These are phyloP conservation scores for Colletotrichum cuscutae DNA, from an alignment of 2,329 filamentous ascomycete species.

Conservation along the genomic window DNA sequence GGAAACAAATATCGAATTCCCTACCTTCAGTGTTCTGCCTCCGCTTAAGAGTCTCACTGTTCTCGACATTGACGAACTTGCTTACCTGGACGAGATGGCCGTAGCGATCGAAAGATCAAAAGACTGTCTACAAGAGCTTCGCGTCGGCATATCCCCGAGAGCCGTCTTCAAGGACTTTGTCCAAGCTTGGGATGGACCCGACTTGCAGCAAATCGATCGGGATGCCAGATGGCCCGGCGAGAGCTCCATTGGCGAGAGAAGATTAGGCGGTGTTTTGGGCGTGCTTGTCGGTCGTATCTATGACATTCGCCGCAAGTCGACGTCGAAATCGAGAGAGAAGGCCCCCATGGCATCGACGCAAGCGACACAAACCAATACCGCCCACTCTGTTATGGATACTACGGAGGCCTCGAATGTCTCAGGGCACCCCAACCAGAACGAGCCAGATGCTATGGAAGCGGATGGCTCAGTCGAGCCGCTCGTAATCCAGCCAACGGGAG, in stretches of 20 bases:
- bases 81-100: slow-evolving; percentile 86
- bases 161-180: slow-evolving; percentile 62
- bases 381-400: background rate
- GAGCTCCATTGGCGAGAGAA: slow-evolving; percentile 68
- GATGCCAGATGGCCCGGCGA: slow-evolving; percentile 65
- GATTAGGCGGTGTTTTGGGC: slow-evolving; percentile 75
- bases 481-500: background rate
- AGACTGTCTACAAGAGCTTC: slow-evolving; percentile 73
- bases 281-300: slow-evolving; percentile 75
- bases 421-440: background rate
- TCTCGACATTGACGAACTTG: slow-evolving; percentile 83
- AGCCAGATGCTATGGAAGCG: background rate
- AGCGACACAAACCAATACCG: background rate
- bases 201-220: slow-evolving; percentile 72
- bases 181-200: slow-evolving; percentile 70
- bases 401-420: background rate
- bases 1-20: slow-evolving; percentile 75
- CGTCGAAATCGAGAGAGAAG: slow-evolving; percentile 29
- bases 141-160: slow-evolving; percentile 74
- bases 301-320: slow-evolving; percentile 57
- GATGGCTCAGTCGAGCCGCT: slow-evolving; percentile 7
- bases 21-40: slow-evolving; percentile 82
- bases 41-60: slow-evolving; percentile 80
- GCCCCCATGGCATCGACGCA: background rate
- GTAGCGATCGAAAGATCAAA: slow-evolving; percentile 78